These are phyloP conservation scores for Cucumis hystrix DNA, from an alignment of 306 rosid species.

Conservation along the genomic window DNA sequence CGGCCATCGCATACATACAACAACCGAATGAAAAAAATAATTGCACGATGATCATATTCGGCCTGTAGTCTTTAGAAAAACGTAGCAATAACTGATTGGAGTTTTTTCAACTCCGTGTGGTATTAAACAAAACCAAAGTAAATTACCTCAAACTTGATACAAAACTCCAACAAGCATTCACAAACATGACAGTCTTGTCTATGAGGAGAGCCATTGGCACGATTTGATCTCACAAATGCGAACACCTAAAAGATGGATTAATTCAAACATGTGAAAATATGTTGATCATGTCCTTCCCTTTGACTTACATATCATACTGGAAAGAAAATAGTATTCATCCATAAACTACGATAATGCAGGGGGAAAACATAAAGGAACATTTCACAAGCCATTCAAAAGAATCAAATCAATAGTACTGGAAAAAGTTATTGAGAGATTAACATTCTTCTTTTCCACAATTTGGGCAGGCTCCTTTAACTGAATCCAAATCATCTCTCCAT, in stretches of 20 bases:
- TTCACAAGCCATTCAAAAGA: background rate
- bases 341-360: background rate
- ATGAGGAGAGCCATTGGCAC: conserved; percentile 45
- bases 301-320: background rate
- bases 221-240: conserved; percentile 70
- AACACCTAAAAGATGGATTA: conserved; percentile 43
- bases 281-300: background rate
- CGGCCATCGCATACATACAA: conserved; percentile 37
- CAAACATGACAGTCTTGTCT: conserved; percentile 92
- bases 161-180: conserved; percentile 62
- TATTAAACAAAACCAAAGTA: conserved; percentile 7
- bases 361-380: background rate
- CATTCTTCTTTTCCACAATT: conserved; percentile 89
- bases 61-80: background rate
- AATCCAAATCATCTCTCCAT: conserved; percentile 72
- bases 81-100: background rate
- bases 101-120: background rate
- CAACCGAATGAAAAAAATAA: conserved; percentile 47
- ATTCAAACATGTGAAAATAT: background rate
- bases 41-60: background rate
- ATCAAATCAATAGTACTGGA: background rate
- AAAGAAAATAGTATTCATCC: background rate
- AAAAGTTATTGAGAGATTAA: background rate
- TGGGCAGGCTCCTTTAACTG: conserved; percentile 76
- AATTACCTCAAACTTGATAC: conserved; percentile 65